Conservation (phyloP, 2,329 filamentous ascomycete genomes). For the Colletotrichum endophyticum region DNA sequence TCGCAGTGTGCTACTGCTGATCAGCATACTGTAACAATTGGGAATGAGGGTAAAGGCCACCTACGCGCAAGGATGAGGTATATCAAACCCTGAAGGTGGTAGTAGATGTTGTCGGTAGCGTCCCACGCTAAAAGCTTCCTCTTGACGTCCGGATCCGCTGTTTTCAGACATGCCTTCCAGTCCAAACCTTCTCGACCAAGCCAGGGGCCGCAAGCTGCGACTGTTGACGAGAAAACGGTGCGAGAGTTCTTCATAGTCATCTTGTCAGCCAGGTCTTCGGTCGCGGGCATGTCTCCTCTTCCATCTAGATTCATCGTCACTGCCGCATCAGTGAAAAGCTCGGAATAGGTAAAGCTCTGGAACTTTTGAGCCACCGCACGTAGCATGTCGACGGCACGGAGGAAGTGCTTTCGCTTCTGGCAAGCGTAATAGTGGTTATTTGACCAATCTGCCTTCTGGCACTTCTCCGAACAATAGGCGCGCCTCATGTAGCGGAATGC, state of each 20-base stretch:
- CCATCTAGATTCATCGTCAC: background rate
- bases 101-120: constrained; percentile 11
- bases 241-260: background rate
- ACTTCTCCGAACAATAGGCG: constrained; percentile 13
- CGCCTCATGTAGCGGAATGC: background rate
- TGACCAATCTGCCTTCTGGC: constrained; percentile 5
- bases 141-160: background rate
- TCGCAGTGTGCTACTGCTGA: constrained; percentile 11
- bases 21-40: background rate
- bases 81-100: constrained; percentile 9
- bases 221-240: background rate
- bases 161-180: background rate
- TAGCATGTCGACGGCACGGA: constrained; percentile 11
- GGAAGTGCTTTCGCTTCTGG: constrained; percentile 4
- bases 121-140: constrained; percentile 8
- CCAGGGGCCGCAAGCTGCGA: background rate
- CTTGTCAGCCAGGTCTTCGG: background rate
- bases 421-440: constrained; percentile 5
- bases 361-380: background rate
- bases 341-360: constrained; percentile 3
- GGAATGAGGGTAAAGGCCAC: background rate
- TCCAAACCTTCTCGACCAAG: background rate
- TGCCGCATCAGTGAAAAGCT: background rate
- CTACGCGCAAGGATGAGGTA: background rate
- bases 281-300: background rate